Evolutionary conservation across 768 basidiomycete species (phyloP).

Genomic region (Hygrocybe punicea): DNA sequence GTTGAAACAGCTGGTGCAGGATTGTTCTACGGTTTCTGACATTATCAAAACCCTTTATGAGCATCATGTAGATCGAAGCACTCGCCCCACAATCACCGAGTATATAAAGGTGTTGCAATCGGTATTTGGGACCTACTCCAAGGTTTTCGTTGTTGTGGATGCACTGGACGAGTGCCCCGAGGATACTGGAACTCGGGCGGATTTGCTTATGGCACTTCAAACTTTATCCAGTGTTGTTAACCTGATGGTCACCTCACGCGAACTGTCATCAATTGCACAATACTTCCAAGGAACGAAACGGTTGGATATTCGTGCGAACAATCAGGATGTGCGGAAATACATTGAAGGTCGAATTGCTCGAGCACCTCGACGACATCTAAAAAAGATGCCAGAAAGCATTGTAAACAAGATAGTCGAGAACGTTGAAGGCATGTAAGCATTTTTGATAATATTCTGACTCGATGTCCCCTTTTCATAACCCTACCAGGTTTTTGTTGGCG

Average conservation of each 20-base stretch:
- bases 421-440: neutral
- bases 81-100: constrained; percentile 1
- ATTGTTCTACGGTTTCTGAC: neutral
- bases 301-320: constrained; percentile 1
- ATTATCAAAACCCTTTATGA: neutral
- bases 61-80: neutral
- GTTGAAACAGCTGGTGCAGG: constrained; percentile 3
- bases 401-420: neutral
- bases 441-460: neutral
- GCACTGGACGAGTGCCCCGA: neutral
- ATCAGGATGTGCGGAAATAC: constrained; percentile 2
- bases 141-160: constrained; percentile 4
- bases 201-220: neutral
- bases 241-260: constrained; percentile 3
- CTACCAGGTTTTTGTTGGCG: constrained; percentile 6
- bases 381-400: neutral
- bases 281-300: neutral
- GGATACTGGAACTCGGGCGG: neutral
- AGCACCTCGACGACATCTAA: neutral
- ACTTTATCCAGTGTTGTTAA: neutral
- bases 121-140: neutral
- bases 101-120: neutral
- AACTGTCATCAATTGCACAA: neutral
- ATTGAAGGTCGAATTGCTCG: neutral
- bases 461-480: neutral